Base-by-base conservation (phyloP, 352 stramenopile genomes). In the Phytophthora idaei region DNA sequence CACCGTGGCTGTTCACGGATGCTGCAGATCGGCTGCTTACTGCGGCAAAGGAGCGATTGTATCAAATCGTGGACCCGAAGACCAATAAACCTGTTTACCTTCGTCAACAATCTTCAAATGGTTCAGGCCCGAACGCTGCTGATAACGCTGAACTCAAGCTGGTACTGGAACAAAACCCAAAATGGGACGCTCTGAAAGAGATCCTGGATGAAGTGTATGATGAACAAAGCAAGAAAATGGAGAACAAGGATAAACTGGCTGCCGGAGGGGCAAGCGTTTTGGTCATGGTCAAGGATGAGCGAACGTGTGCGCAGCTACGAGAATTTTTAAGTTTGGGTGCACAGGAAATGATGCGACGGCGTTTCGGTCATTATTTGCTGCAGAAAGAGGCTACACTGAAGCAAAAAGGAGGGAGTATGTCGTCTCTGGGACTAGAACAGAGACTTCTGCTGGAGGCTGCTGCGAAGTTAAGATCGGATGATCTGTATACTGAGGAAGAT, bases 1-100 rank as follows among this genome's bases (percentile, higher is more conserved):
- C 93, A 17, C 85, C 97, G 28, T 99, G 97, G 97, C 67, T 99
- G 25, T 90, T 98, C 60, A 98, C 93, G 3, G 88, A 96, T 61
- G 92, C 93, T 1, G 97, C 95, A 0, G 95, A 99, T 66, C 81
- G 90, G 2, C 68, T 99, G 21, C 96, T 98, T 64, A 81, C 75
- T n/a, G 84, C 92, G 4, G 95, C 95, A 15, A 98, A 98, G 70
- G 90, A 97, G 49, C 80, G 97, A 15, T 69, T 98, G 27, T 99
- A 98, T 46, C 85, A 85, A 34, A 73, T 98, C 10, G 65, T 91
- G 3, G 80, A 93, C 52, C 58, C 64, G 9, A 81, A 76, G 49
- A 90, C 70, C 5, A 81, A 84, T 27, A 71, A 61, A 7, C 69
- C 74, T 1, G 58, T 88, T 9, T 77, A 90, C 32, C 15, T 73